These are phyloP conservation scores for Cutaneotrichosporon daszewskae DNA, from an alignment of 1,284 basidiomycete genomes.

Conservation along the genomic window DNA sequence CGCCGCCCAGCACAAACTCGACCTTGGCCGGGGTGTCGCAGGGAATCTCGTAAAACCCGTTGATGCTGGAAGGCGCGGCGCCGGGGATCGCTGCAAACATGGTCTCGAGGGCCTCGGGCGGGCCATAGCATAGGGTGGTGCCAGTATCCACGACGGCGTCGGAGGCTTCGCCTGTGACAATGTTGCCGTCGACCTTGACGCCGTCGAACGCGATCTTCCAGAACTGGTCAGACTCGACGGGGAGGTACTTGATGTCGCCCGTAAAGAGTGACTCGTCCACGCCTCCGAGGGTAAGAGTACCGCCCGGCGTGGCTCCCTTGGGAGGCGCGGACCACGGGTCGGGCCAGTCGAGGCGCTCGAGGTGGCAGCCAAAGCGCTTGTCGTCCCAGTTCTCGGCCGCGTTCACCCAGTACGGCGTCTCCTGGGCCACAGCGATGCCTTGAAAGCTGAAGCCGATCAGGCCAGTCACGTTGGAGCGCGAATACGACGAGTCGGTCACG, in stretches of 20 bases:
- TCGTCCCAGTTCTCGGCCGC: constrained; percentile 58
- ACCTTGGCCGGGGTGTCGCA: constrained; percentile 6
- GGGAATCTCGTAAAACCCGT: constrained; percentile 2
- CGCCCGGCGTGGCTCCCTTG: constrained; percentile 56
- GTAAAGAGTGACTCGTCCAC: constrained; percentile 60
- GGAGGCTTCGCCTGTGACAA: not conserved
- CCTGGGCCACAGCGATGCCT: constrained; percentile 46
- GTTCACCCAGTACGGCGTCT: constrained; percentile 55
- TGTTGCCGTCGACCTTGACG: constrained; percentile 4
- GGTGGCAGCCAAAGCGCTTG: constrained; percentile 72
- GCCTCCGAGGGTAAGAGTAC: constrained; percentile 60
- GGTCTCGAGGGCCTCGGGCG: constrained; percentile 10
- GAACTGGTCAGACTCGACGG: constrained; percentile 45
- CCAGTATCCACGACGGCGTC: constrained; percentile 21
- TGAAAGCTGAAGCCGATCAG: constrained; percentile 52
- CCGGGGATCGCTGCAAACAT: constrained; percentile 23
- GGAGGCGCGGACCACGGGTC: constrained; percentile 28
- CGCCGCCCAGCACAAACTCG: constrained; percentile 4
- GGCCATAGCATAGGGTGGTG: constrained; percentile 25
- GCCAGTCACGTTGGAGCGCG: constrained; percentile 40
- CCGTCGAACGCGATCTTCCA: constrained; percentile 7
- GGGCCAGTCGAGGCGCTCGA: constrained; percentile 53
- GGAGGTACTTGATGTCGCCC: constrained; percentile 66
- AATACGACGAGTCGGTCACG: constrained; percentile 4
- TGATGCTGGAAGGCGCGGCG: not conserved